Evolutionary conservation across 768 basidiomycete genomes (phyloP).

Genomic region (Mrakia hoshinonis): DNA sequence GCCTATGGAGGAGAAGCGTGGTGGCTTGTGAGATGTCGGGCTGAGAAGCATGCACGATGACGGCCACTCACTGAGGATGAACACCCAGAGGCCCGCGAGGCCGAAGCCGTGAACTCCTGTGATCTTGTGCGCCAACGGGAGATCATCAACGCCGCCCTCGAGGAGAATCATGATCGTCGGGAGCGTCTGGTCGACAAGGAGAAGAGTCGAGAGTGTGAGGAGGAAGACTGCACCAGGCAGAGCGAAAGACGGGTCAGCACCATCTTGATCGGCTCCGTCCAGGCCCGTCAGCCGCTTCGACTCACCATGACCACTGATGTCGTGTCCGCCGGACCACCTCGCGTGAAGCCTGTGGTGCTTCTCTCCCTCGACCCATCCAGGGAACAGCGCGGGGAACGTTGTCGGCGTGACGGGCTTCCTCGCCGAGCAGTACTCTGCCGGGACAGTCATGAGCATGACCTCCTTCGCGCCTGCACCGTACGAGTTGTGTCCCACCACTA

Average conservation of each 20-base stretch:
- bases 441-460: slow-evolving; percentile 13
- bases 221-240: slow-evolving; percentile 17
- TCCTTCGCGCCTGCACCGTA: not conserved
- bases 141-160: not conserved
- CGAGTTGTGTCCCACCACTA: slow-evolving; percentile 4
- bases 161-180: slow-evolving; percentile 14
- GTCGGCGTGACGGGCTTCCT: slow-evolving; percentile 1
- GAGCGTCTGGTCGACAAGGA: slow-evolving; percentile 19
- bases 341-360: slow-evolving; percentile 18
- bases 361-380: not conserved
- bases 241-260: not conserved
- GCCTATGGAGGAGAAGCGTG: not conserved
- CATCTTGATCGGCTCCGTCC: too few species aligned
- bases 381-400: slow-evolving; percentile 12
- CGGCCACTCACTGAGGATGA: slow-evolving; percentile 20
- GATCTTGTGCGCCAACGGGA: slow-evolving; percentile 14
- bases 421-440: slow-evolving; percentile 10
- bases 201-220: slow-evolving; percentile 23
- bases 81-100: slow-evolving; percentile 21
- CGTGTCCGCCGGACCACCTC: slow-evolving; percentile 27
- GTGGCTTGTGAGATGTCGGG: not conserved
- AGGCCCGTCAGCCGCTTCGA: not conserved
- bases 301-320: slow-evolving; percentile 19
- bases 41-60: not conserved
- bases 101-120: not conserved